phyloP scores from a whole-genome alignment of 805 yeast genomes.

The Yamadazyma nakazawae region DNA sequence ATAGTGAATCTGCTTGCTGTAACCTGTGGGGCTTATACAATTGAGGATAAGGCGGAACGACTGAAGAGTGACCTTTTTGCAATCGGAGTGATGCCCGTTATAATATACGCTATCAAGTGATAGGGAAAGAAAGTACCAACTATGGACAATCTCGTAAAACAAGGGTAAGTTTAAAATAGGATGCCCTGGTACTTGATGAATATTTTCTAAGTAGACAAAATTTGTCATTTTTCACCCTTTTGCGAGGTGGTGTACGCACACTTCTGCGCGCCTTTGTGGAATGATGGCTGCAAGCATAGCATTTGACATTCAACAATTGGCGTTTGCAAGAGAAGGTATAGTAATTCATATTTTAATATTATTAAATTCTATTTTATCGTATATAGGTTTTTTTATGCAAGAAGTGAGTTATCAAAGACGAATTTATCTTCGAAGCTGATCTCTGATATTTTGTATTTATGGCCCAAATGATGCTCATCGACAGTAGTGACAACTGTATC shows the following conservation, averaged over 20 bases:
- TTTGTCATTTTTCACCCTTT: conserved; percentile 9
- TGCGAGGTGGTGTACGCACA: conserved; percentile 1
- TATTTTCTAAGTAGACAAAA: neutral
- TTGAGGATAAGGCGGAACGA: conserved; percentile 1
- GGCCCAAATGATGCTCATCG: conserved; percentile 1
- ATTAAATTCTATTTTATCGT: neutral
- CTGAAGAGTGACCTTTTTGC: neutral
- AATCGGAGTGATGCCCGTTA: neutral
- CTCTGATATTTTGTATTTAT: conserved; percentile 6
- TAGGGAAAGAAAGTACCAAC: neutral
- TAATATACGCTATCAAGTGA: neutral
- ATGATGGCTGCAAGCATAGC: conserved; percentile 4
- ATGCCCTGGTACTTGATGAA: conserved; percentile 1
- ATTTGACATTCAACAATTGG: no score
- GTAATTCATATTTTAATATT: no score
- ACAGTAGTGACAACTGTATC: conserved; percentile 7
- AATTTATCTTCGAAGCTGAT: conserved; percentile 6
- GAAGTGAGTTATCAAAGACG: conserved; percentile 1
- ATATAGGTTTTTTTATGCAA: neutral
- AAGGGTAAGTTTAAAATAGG: neutral
- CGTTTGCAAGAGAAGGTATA: no score
- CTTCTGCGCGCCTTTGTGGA: conserved; percentile 4
- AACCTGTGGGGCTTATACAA: neutral
- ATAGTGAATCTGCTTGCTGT: neutral
- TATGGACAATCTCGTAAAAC: neutral